These are phyloP conservation scores for Xanthoconium purpureum DNA, from an alignment of 768 basidiomycete species.

Conservation along the genomic window DNA sequence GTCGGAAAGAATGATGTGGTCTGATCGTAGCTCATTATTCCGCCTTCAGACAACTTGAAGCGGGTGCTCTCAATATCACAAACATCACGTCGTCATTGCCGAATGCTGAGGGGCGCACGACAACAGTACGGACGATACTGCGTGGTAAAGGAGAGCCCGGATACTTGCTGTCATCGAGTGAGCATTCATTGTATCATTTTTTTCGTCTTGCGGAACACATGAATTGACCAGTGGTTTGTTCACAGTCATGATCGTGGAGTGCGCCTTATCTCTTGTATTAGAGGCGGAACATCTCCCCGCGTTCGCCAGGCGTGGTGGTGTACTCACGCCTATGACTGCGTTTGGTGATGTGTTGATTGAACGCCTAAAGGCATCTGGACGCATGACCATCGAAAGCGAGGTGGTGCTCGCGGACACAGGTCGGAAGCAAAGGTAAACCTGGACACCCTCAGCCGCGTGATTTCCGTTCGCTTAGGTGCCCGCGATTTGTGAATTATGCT, in stretches of 20 bases:
- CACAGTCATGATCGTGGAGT: slow-evolving; percentile 74
- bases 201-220: background rate
- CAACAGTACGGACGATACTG: slow-evolving; percentile 54
- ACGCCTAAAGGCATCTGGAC: slow-evolving; percentile 57
- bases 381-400: slow-evolving; percentile 55
- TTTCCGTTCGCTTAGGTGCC: background rate
- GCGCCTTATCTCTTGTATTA: slow-evolving; percentile 67
- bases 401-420: slow-evolving; percentile 26
- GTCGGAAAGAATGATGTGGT: background rate
- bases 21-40: background rate
- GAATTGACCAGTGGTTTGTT: slow-evolving; percentile 1
- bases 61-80: slow-evolving; percentile 58
- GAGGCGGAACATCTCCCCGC: slow-evolving; percentile 53
- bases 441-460: background rate
- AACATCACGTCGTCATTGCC: slow-evolving; percentile 69
- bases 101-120: slow-evolving; percentile 38
- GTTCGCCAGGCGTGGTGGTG: slow-evolving; percentile 63
- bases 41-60: slow-evolving; percentile 47
- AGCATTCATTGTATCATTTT: background rate
- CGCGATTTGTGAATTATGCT: background rate
- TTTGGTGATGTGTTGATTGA: slow-evolving; percentile 74
- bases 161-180: slow-evolving; percentile 37
- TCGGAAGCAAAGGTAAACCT: slow-evolving; percentile 10
- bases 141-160: slow-evolving; percentile 76
- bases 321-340: slow-evolving; percentile 81